Conservation (phyloP, 352 stramenopile genomes). For the Phytophthora citrophthora region DNA sequence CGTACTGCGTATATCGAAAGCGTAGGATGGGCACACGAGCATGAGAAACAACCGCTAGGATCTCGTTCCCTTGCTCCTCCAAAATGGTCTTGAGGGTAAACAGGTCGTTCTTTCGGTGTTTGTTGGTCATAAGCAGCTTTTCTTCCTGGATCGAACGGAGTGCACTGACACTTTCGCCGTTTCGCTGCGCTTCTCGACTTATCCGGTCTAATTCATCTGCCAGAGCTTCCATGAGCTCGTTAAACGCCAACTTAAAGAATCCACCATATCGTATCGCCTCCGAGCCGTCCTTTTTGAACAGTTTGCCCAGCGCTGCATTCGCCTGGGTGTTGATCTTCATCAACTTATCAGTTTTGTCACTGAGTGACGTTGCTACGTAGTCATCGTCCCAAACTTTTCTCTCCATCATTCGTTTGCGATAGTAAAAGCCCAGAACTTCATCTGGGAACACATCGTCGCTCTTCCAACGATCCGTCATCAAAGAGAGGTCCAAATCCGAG, state of each 20-base stretch:
- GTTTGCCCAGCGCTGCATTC: constrained; percentile 32
- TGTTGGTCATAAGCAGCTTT: constrained; percentile 32
- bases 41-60: constrained; percentile 52
- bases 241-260: constrained; percentile 37
- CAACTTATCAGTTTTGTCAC: too few species aligned
- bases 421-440: constrained; percentile 32
- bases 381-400: constrained; percentile 18
- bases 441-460: not conserved
- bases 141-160: constrained; percentile 11
- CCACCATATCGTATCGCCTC: constrained; percentile 2
- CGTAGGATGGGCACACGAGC: constrained; percentile 77
- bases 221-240: constrained; percentile 25
- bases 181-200: not conserved
- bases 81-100: constrained; percentile 45
- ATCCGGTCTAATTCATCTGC: constrained; percentile 2
- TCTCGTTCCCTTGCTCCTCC: constrained; percentile 38
- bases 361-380: not conserved
- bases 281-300: constrained; percentile 25
- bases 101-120: constrained; percentile 43
- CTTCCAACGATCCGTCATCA: constrained; percentile 21
- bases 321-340: too few species aligned
- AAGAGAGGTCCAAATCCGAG: constrained; percentile 72
- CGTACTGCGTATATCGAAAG: constrained; percentile 48
- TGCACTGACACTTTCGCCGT: constrained; percentile 4
- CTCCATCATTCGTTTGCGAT: constrained; percentile 46